These are phyloP conservation scores for Dactylis glomerata DNA, from an alignment of 176 grass and related monocot genomes.

Conservation along the genomic window DNA sequence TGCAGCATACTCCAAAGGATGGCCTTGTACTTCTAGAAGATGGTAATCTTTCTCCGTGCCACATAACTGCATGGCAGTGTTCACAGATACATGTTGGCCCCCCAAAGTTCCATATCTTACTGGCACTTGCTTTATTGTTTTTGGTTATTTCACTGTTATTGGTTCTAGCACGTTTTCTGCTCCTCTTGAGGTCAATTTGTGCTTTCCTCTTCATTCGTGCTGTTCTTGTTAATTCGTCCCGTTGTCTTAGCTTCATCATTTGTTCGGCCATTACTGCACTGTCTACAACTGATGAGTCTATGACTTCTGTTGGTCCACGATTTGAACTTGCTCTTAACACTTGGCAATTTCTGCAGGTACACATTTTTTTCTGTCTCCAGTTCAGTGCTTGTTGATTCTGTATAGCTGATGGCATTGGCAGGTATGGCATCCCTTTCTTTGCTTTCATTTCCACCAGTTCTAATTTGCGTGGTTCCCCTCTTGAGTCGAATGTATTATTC, in stretches of 20 bases:
- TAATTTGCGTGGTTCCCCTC: background rate
- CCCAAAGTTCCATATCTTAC: slow-evolving; percentile 30
- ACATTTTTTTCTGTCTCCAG: background rate
- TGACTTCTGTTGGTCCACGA: background rate
- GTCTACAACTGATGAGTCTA: background rate
- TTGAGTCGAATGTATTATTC: background rate
- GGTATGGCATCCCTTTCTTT: background rate
- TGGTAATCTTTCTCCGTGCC: slow-evolving; percentile 19
- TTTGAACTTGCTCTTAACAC: background rate
- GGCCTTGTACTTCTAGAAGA: background rate
- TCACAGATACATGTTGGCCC: slow-evolving; percentile 20
- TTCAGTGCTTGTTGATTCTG: background rate
- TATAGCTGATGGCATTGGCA: background rate
- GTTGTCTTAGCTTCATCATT: background rate
- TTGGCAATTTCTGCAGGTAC: background rate
- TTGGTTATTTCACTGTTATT: background rate
- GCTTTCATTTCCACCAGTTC: background rate
- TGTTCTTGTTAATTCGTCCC: background rate
- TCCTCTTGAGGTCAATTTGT: background rate
- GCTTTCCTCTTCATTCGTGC: background rate
- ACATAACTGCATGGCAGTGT: slow-evolving; percentile 22
- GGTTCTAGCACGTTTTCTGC: background rate
- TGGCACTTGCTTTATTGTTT: background rate
- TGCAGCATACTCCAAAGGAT: slow-evolving; percentile 8
- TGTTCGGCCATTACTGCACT: background rate